Base-by-base conservation (phyloP, 2,329 filamentous ascomycete species). In the Diaporthe longicolla region DNA sequence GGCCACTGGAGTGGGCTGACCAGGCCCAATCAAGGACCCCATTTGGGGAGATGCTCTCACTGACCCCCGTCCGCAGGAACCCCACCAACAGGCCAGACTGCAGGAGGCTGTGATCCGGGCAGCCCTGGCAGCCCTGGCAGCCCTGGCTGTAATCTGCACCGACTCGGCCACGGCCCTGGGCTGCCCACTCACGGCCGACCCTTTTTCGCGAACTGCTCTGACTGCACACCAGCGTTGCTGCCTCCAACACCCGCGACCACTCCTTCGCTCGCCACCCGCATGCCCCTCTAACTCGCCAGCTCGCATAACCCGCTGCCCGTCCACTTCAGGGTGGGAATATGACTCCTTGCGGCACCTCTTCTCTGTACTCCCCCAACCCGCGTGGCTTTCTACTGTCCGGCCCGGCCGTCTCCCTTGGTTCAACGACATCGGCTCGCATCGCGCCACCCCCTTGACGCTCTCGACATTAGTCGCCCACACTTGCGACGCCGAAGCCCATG, bases 21-120 rank as follows among this genome's bases (percentile, higher is more conserved):
- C 74, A 72, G 24, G 48, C 63, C 74, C 74, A 75, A 73, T 74
- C 57, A 58, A 57, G 52, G 50, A 15, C 50, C 66, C n/a, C 24
- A 15, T n/a, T 10, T 45, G 66, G 50, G 66, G 71, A 58, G 55
- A 52, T 63, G 52, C 65, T 73, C 65, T 65, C 71, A 75, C 70
- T 70, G 63, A 68, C 73, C 70, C 73, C 54, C 32, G 73, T 68
- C 73, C 57, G 29, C n/a, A 40, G 19, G 19, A 6, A 26, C 57
- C 32, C 69, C 55, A 65, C 59, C 59, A 24, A 6, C 26, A 48
- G 37, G 59, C 59, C 59, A 65, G 45, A 45, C 29, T 58, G n/a
- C 24, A 45, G 11, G 24, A 54, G 26, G 59, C 59, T 48, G 68
- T 59, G 40, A 50, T 70, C 54, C n/a, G n/a, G n/a, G n/a, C n/a